Conservation (phyloP, 2,329 filamentous ascomycete species). For the Berkeleyomyces rouxiae region DNA sequence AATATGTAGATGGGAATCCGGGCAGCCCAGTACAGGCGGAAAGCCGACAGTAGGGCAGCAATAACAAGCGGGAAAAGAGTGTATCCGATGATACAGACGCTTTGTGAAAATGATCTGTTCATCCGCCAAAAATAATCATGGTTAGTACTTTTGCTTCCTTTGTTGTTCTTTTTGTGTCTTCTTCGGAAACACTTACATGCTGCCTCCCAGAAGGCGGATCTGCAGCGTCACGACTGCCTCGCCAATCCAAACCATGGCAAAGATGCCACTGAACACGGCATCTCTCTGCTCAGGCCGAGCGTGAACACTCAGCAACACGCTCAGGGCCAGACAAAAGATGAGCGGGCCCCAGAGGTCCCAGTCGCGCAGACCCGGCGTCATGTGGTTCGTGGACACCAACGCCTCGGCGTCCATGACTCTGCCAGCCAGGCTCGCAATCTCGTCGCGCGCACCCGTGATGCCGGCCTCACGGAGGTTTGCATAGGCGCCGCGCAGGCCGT, state of each 20-base stretch:
- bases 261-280: conserved; percentile 86
- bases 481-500: conserved; percentile 42
- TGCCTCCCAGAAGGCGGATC: conserved; percentile 89
- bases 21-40: conserved; percentile 62
- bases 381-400: conserved; percentile 44
- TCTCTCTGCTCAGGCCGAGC: conserved; percentile 68
- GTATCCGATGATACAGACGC: conserved; percentile 94
- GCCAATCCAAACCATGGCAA: conserved; percentile 91
- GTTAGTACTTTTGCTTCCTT: neutral
- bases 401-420: conserved; percentile 47
- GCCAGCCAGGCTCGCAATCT: conserved; percentile 43
- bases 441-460: conserved; percentile 41
- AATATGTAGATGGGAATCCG: conserved; percentile 83
- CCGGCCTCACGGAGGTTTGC: conserved; percentile 43
- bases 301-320: conserved; percentile 71
- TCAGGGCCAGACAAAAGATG: conserved; percentile 81
- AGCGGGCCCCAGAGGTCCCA: conserved; percentile 98
- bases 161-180: neutral
- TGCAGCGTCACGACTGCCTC: conserved; percentile 95
- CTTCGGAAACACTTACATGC: conserved; percentile 56
- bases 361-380: conserved; percentile 81
- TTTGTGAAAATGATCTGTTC: conserved; percentile 84
- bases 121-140: neutral
- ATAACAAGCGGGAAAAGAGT: conserved; percentile 94
- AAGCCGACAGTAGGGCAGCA: conserved; percentile 71